phyloP scores from a whole-genome alignment of 768 basidiomycete species.

The Collybia mongolica region DNA sequence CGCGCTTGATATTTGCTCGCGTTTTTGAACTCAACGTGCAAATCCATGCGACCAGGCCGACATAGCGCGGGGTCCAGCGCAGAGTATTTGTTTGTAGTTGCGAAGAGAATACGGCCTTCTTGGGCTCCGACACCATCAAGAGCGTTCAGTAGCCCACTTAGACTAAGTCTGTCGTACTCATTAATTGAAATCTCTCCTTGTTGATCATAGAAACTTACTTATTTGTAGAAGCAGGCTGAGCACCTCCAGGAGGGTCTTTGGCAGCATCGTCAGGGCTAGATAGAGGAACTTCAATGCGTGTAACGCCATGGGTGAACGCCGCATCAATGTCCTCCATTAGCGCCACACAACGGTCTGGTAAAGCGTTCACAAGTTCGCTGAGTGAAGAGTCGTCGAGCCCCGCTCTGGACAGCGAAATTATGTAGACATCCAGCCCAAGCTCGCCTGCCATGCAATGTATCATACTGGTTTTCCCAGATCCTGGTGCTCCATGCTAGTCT shows the following conservation, averaged over 20 bases:
- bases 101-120: slow-evolving; percentile 69
- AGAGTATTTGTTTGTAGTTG: slow-evolving; percentile 66
- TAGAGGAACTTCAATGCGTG: slow-evolving; percentile 14
- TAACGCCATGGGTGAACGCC: slow-evolving; percentile 42
- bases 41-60: slow-evolving; percentile 68
- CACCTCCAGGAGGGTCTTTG: slow-evolving; percentile 3
- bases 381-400: slow-evolving; percentile 58
- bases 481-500: slow-evolving; percentile 61
- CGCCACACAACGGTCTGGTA: slow-evolving; percentile 57
- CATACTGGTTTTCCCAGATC: slow-evolving; percentile 69
- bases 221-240: slow-evolving; percentile 13
- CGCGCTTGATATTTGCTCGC: slow-evolving; percentile 58
- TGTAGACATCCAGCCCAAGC: slow-evolving; percentile 63
- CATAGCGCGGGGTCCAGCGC: slow-evolving; percentile 62
- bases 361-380: slow-evolving; percentile 45
- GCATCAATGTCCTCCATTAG: slow-evolving; percentile 78
- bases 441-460: slow-evolving; percentile 73
- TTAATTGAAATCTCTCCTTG: not conserved
- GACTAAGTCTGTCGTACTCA: slow-evolving; percentile 38
- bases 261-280: slow-evolving; percentile 2
- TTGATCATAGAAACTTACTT: slow-evolving; percentile 4
- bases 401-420: slow-evolving; percentile 55
- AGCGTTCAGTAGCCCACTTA: slow-evolving; percentile 67
- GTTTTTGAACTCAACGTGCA: slow-evolving; percentile 63
- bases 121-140: slow-evolving; percentile 69